A percentile compares a stretch with the other conserved stretches of the same genome.
Evolutionary conservation across 805 yeast species (phyloP).

Genomic region (Middelhovenomyces tepae): DNA sequence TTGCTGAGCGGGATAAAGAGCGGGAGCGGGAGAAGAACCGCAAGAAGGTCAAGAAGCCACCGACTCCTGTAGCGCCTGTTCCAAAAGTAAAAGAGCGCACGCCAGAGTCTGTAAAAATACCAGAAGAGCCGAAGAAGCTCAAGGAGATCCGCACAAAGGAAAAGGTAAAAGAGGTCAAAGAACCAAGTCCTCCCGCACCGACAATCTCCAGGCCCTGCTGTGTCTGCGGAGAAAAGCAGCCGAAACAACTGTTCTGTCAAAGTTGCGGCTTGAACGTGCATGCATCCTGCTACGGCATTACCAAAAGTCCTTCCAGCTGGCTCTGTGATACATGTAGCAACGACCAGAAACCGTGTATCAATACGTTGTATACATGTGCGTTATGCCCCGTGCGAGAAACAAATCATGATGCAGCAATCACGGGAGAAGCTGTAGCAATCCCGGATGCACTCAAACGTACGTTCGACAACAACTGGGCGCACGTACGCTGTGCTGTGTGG

Average conservation of each 20-base stretch:
- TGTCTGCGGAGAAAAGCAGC: constrained; percentile 13
- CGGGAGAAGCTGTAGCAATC: constrained; percentile 32
- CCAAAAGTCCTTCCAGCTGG: constrained; percentile 41
- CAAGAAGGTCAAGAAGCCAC: constrained; percentile 12
- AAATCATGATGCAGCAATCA: constrained; percentile 37
- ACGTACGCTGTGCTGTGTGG: constrained; percentile 61
- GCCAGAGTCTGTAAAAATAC: too few species aligned
- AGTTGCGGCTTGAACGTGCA: constrained; percentile 68
- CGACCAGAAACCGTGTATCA: constrained; percentile 49
- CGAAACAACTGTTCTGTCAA: constrained; percentile 44
- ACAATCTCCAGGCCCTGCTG: too few species aligned
- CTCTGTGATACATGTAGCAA: constrained; percentile 73
- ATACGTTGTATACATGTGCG: constrained; percentile 52
- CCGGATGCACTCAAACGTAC: constrained; percentile 71
- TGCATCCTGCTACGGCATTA: constrained; percentile 56
- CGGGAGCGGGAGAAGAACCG: constrained; percentile 10
- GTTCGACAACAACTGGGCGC: constrained; percentile 64
- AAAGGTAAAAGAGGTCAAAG: too few species aligned
- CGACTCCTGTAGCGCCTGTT: too few species aligned
- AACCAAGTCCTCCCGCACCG: too few species aligned
- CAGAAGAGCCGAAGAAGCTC: too few species aligned
- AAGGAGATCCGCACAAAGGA: too few species aligned
- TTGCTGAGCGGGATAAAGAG: constrained; percentile 23
- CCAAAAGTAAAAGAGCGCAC: too few species aligned
- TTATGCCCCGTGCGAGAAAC: constrained; percentile 52